Base-by-base conservation (phyloP, 345 rosid species). In the Corymbia maculata region DNA sequence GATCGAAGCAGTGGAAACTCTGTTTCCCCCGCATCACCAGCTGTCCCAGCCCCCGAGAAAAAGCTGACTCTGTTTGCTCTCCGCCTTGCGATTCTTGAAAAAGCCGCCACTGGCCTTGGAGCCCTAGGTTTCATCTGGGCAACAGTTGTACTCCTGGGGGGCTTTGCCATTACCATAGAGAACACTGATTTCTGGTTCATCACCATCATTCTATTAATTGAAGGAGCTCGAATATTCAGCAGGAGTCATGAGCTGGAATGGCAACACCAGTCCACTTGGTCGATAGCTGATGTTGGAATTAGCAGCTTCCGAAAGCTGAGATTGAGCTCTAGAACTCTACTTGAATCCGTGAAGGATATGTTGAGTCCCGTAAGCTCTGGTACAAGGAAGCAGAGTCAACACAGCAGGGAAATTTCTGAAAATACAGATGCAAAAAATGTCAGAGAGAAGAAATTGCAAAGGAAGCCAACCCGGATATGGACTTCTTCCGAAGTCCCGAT, bases 51-150 rank as follows among this genome's bases (percentile, higher is more conserved):
- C 22, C 98, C 98, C 1, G 99, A 96, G 92, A 92, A 94, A 88
- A 94, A 94, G 84, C 92, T 96, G 36, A 96, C 98, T 4, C 96
- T 95, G 32, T 95, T 96, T 26, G 97, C 98, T 84, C 96, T 96
- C 79, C 93, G 94, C 32, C 96, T 96, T 8, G 96, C 97, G 0
- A 91, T 95, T 79, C 90, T 96, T 9, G 99, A 96, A 91, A 96
- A 95, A 90, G 89, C 94, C 19, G 99, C 99, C 22, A 95, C 97
- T 32, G 92, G 96, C 17, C 92, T 96, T 6, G 99, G 99, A 89
- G 93, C 99, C 7, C 93, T 95, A 1, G 97, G 99, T 4, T 96
- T 96, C 88, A 95, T 96, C 88, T 96, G 98, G 99, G 99, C 98
- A 16, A 96, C 99, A 3, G 99, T 96, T 50, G 98, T 96, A 85